A percentile compares a stretch with the other conserved stretches of the same genome.
These are phyloP conservation scores for Dictyostelium firmibasis DNA, from an alignment of 78 protist species.

Conservation along the genomic window DNA sequence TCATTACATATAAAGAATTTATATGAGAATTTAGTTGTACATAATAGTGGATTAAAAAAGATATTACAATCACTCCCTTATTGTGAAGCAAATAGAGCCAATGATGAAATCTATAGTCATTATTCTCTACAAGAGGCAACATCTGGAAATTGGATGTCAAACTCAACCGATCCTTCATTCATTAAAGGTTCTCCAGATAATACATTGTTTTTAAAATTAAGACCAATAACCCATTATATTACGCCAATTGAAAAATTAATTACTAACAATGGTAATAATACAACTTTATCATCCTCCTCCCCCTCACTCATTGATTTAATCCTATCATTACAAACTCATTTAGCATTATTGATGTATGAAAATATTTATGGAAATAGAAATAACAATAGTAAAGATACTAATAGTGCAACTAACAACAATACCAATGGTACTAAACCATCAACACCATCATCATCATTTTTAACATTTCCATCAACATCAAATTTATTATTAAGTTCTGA, in stretches of 20 bases:
- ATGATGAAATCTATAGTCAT: background rate
- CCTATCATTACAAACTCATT: background rate
- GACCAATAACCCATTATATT: slow-evolving; percentile 21
- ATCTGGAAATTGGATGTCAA: slow-evolving; percentile 42
- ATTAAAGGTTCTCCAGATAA: background rate
- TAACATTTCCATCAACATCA: background rate
- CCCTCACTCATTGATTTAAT: background rate
- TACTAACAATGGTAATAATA: too few species aligned
- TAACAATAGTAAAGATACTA: background rate
- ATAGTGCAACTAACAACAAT: too few species aligned
- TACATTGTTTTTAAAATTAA: slow-evolving; percentile 34
- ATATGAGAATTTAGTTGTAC: slow-evolving; percentile 21
- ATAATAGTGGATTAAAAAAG: background rate
- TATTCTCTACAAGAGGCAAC: slow-evolving; percentile 46
- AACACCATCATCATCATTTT: background rate
- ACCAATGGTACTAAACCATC: background rate
- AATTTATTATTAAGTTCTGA: background rate
- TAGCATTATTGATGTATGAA: background rate
- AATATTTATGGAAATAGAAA: background rate
- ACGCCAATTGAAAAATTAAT: slow-evolving; percentile 4
- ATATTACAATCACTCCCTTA: background rate
- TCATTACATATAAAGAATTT: slow-evolving; percentile 39
- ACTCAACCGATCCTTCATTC: background rate
- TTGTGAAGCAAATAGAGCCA: background rate
- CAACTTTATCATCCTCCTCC: background rate